Conservation (phyloP, 2,329 filamentous ascomycete genomes). For the Grosmannia serpens region DNA sequence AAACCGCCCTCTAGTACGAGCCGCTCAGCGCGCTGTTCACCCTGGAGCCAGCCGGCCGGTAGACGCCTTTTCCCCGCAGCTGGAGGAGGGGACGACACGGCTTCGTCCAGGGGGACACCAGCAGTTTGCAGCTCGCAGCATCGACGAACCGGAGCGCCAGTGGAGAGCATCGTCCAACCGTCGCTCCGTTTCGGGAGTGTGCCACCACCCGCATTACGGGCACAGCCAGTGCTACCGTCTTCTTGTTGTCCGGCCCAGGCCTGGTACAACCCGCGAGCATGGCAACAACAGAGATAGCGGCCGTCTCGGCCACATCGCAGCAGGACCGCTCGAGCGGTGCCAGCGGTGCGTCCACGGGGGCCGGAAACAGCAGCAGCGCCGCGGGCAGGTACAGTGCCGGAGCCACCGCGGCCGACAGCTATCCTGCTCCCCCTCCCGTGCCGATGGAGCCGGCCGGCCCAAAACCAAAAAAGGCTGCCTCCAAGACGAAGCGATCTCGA, state of each 20-base stretch:
- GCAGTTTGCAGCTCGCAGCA: background rate
- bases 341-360: background rate
- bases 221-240: background rate
- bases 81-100: background rate
- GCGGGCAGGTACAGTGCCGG: constrained; percentile 5
- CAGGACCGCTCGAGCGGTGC: background rate
- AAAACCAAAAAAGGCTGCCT: background rate
- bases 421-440: constrained; percentile 17
- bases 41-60: background rate
- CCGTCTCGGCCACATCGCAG: background rate
- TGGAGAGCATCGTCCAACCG: background rate
- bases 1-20: background rate
- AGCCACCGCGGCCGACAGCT: constrained; percentile 13
- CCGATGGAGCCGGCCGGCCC: background rate
- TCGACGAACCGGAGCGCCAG: background rate
- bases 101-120: background rate
- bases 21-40: background rate
- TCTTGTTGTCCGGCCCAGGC: background rate
- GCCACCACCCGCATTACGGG: background rate
- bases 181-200: background rate
- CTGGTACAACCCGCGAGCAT: background rate
- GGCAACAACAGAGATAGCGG: background rate
- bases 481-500: constrained; percentile 62
- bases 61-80: background rate
- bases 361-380: background rate